Evolutionary conservation across 441 rosid species (phyloP), one percentile per base, ranked within the genome.

Genomic region (Jatropha podagrica): DNA sequence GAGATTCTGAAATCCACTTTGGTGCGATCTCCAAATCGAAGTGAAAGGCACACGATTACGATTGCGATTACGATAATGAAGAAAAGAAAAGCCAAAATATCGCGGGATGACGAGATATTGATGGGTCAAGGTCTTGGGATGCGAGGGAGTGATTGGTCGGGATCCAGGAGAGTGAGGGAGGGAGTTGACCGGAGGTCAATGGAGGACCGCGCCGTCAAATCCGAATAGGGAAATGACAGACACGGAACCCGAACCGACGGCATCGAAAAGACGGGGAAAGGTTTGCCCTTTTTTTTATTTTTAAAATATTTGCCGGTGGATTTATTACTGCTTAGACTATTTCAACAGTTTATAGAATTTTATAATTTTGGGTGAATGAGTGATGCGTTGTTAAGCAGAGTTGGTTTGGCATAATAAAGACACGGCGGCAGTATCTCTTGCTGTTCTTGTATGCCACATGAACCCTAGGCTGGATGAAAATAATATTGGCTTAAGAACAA

Each of bases 1-100:
- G 82, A 76, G 86, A 86, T 86, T 88, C 88, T 76, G 75, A 84
- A 86, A 87, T 81, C 84, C 84, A 77, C 87, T 83, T 83, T 71
- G 77, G 83, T 63, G 83, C 68, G 81, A 81, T 77, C 74, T 75
- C 76, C 78, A 27, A 49, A 71, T 72, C 78, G 67, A 60, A 46
- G 18, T 52, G 76, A 79, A 71, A 79, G 79, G 49, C 58, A 72
- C 58, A 44, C 32, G 46, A 11, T 37, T 65, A 27, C 38, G 17
- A 40, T 64, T 46, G 14, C 2, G 10, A 62, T 62, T 5, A 44
- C 48, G 48, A 44, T 44, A 6, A 44, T 32, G 32, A 58, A 6
- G 7, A 58, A 9, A 5, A 5, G 4, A 61, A 27, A 27, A 32
- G 1, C 15, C 1, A 64, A 38, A 40, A 10, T 26, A 7, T 58